Percentiles rank a stretch among this genome's conserved stretches.
Evolutionary conservation across 176 grass and related monocot genomes (phyloP).

Genomic region (Rhynchospora breviuscula): DNA sequence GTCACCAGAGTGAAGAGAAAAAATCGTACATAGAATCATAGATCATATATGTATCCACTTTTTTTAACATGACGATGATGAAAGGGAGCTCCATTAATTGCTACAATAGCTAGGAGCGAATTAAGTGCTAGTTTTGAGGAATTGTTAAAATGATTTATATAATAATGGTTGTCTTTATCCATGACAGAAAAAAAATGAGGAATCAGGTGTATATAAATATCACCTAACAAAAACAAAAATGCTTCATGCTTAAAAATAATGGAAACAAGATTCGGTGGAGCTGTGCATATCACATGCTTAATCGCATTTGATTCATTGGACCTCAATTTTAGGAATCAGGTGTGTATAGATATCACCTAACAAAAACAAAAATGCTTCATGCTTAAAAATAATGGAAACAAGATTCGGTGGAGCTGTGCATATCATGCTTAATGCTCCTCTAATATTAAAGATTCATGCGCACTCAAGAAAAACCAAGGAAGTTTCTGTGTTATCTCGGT

Average conservation of each 20-base stretch:
- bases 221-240: not conserved
- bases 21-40: not conserved
- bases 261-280: not conserved
- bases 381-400: not conserved
- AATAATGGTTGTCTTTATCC: not conserved
- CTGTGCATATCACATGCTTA: not conserved
- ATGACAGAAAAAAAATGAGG: not conserved
- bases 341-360: not conserved
- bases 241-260: not conserved
- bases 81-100: not conserved
- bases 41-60: not conserved
- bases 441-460: not conserved
- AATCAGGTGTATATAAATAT: not conserved
- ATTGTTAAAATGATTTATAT: not conserved
- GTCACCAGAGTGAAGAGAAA: too few relatives aligned
- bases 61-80: not conserved
- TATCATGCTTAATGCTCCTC: not conserved
- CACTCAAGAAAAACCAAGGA: not conserved
- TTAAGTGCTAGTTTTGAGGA: not conserved
- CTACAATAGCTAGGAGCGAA: not conserved
- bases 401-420: not conserved
- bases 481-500: too few relatives aligned
- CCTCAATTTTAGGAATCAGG: not conserved
- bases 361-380: not conserved
- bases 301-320: not conserved